phyloP scores from a whole-genome alignment of 2,329 filamentous ascomycete genomes.

The Hypomyces perniciosus region DNA sequence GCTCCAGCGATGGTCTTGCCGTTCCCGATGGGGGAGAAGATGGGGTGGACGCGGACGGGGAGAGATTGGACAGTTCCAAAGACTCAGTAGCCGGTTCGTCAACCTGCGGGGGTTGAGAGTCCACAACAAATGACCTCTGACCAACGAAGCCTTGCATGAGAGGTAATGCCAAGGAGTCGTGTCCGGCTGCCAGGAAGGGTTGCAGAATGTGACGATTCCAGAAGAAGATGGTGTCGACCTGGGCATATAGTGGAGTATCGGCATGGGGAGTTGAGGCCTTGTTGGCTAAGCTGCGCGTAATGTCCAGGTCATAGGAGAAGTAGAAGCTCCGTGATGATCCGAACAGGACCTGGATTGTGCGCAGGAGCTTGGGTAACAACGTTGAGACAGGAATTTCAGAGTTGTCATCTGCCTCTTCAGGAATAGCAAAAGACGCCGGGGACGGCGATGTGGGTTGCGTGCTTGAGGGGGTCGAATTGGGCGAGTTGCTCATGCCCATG shows the following conservation, averaged over 20 bases:
- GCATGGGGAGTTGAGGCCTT: slow-evolving; percentile 16
- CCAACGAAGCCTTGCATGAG: slow-evolving; percentile 93
- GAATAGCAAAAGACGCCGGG: slow-evolving; percentile 29
- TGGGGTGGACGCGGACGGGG: slow-evolving; percentile 22
- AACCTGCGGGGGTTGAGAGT: slow-evolving; percentile 51
- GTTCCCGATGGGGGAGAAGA: slow-evolving; percentile 21
- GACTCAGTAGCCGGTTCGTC: slow-evolving; percentile 42
- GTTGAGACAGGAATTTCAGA: slow-evolving; percentile 27
- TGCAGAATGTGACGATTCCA: slow-evolving; percentile 78
- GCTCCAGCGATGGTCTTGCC: slow-evolving; percentile 30
- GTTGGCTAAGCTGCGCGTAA: slow-evolving; percentile 61
- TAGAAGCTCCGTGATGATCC: slow-evolving; percentile 79
- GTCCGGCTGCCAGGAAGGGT: slow-evolving; percentile 68
- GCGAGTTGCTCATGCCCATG: slow-evolving; percentile 57
- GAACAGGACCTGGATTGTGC: slow-evolving; percentile 79
- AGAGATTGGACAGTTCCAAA: slow-evolving; percentile 39
- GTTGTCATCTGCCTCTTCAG: slow-evolving; percentile 29
- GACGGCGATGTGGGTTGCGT: slow-evolving; percentile 14
- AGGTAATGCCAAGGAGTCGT: slow-evolving; percentile 67
- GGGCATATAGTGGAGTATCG: slow-evolving; percentile 56
- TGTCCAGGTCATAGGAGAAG: slow-evolving; percentile 91
- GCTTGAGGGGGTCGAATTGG: slow-evolving; percentile 16
- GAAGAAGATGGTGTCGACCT: slow-evolving; percentile 75
- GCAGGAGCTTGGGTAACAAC: slow-evolving; percentile 76
- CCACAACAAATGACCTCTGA: slow-evolving; percentile 72